phyloP scores from a whole-genome alignment of 1,284 basidiomycete species.

The Sporisorium graminicola region DNA sequence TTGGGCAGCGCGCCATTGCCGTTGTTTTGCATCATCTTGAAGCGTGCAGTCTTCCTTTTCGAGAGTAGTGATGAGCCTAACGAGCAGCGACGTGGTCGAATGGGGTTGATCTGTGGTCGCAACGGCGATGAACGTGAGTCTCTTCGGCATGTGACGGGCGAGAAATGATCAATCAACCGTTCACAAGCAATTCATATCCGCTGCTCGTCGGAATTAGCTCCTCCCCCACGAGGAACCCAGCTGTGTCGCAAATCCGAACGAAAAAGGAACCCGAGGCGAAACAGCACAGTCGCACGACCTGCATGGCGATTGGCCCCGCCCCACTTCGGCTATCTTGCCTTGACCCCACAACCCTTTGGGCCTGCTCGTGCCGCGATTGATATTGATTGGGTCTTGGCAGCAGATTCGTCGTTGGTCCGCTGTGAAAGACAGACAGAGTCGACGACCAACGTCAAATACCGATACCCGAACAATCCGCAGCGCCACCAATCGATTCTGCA shows the following conservation, averaged over 20 bases:
- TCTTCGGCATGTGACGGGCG: neutral
- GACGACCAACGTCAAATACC: neutral
- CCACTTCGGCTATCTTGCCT: neutral
- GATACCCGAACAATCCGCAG: too few species aligned
- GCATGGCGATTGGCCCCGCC: too few species aligned
- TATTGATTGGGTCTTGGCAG: neutral
- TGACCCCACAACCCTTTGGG: neutral
- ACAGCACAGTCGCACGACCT: neutral
- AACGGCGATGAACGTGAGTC: neutral
- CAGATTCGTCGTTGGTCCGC: neutral
- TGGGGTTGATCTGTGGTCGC: too few species aligned
- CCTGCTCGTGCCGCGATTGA: neutral
- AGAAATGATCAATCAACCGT: neutral
- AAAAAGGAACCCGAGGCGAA: neutral
- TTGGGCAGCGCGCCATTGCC: neutral
- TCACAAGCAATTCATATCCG: neutral
- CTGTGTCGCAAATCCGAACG: conserved; percentile 11
- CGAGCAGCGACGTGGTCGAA: neutral
- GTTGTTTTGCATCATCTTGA: conserved; percentile 19
- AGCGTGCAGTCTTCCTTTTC: neutral
- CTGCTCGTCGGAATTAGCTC: conserved; percentile 7
- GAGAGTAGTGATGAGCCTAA: neutral
- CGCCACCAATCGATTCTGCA: neutral
- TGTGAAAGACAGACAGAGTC: neutral
- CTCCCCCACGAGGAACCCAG: neutral